Conservation (phyloP, 192 early-diverging fungal species). For the Linnemannia hyalina region DNA sequence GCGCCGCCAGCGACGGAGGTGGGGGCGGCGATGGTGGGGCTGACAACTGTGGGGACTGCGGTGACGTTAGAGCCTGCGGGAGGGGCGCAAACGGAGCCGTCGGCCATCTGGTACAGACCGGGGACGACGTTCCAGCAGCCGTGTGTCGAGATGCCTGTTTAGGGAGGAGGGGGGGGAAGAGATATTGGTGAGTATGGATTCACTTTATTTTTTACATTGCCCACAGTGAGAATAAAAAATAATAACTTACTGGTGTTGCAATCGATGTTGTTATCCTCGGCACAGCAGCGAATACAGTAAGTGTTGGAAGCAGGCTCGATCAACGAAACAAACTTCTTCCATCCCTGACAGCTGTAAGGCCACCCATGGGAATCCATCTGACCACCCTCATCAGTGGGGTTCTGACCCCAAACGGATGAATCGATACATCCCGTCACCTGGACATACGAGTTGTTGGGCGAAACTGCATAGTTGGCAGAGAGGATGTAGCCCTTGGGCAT, state of each 20-base stretch:
- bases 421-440: conserved; percentile 56
- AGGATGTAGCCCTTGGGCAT: conserved; percentile 38
- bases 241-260: conserved; percentile 35
- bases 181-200: background rate
- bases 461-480: conserved; percentile 17
- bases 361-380: conserved; percentile 57
- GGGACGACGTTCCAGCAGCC: conserved; percentile 53
- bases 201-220: no score
- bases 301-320: conserved; percentile 60
- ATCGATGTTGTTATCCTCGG: conserved; percentile 15
- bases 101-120: conserved; percentile 46
- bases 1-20: background rate
- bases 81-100: conserved; percentile 29
- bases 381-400: conserved; percentile 48
- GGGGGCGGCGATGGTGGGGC: background rate
- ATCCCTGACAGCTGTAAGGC: conserved; percentile 58
- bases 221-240: background rate
- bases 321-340: conserved; percentile 59
- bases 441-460: conserved; percentile 17
- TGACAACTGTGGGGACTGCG: conserved; percentile 5
- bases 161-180: background rate
- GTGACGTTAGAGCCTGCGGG: conserved; percentile 20
- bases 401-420: conserved; percentile 43
- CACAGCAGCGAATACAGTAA: conserved; percentile 61
- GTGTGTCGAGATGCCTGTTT: conserved; percentile 37